These are phyloP conservation scores for Trichosporon asahii DNA, from an alignment of 1,284 basidiomycete species.

Conservation along the genomic window DNA sequence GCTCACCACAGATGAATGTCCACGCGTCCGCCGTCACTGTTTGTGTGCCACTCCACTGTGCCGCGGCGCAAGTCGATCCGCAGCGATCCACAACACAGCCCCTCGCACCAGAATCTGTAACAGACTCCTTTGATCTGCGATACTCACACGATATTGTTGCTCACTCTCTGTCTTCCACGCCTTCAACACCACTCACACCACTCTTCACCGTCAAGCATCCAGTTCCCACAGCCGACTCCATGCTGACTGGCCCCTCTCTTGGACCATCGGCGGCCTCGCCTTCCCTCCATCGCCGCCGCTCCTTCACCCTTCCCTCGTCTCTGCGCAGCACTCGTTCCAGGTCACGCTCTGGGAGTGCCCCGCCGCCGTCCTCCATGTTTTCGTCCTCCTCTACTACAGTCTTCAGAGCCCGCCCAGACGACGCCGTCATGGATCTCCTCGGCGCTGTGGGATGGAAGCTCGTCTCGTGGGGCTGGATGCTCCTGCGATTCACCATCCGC, in stretches of 20 bases:
- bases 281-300: not conserved
- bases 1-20: not conserved
- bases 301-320: not conserved
- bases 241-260: not conserved
- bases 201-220: not conserved
- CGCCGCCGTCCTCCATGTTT: not conserved
- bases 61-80: not conserved
- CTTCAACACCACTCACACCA: not conserved
- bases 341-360: not conserved
- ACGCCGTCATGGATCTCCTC: not conserved
- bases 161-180: not conserved
- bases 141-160: not conserved
- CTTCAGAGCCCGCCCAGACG: not conserved
- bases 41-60: not conserved
- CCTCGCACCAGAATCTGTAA: not conserved
- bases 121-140: not conserved
- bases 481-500: not conserved
- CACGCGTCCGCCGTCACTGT: not conserved
- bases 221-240: not conserved
- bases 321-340: not conserved
- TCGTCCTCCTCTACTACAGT: not conserved
- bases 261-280: not conserved
- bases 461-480: not conserved
- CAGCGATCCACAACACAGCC: not conserved
- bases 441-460: not conserved